Evolutionary conservation across 345 rosid genomes (phyloP).

Genomic region (Erucastrum elatum): DNA sequence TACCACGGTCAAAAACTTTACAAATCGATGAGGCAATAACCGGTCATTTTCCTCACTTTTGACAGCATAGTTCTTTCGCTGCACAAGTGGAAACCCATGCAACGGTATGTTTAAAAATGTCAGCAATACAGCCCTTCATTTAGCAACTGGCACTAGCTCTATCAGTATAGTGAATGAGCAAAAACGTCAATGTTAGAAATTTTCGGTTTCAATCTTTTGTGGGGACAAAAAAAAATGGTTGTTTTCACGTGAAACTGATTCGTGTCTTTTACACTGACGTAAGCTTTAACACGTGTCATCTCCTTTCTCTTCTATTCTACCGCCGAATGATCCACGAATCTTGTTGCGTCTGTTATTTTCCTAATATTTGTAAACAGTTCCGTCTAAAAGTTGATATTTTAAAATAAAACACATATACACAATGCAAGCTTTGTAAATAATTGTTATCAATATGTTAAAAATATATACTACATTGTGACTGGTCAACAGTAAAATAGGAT

Average conservation of each 20-base stretch:
- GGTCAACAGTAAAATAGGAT: conserved; percentile 27
- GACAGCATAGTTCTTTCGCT: no score
- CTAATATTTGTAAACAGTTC: not conserved
- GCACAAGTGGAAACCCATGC: not conserved
- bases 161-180: no score
- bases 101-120: not conserved
- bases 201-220: no score
- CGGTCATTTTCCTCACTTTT: no score
- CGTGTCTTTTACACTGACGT: not conserved
- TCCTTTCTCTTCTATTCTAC: not conserved
- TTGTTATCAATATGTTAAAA: not conserved
- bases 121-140: not conserved
- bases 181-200: no score
- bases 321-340: not conserved
- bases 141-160: no score
- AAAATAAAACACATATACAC: no score
- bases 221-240: no score
- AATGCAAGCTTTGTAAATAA: not conserved
- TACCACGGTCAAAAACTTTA: no score
- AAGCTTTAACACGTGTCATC: conserved; percentile 4
- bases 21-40: no score
- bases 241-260: not conserved
- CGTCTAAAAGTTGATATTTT: not conserved
- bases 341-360: not conserved
- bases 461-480: not conserved